A percentile compares a stretch with the other conserved stretches of the same genome.
Evolutionary conservation across 1,284 basidiomycete genomes (phyloP).

Genomic region (Malassezia vespertilionis): DNA sequence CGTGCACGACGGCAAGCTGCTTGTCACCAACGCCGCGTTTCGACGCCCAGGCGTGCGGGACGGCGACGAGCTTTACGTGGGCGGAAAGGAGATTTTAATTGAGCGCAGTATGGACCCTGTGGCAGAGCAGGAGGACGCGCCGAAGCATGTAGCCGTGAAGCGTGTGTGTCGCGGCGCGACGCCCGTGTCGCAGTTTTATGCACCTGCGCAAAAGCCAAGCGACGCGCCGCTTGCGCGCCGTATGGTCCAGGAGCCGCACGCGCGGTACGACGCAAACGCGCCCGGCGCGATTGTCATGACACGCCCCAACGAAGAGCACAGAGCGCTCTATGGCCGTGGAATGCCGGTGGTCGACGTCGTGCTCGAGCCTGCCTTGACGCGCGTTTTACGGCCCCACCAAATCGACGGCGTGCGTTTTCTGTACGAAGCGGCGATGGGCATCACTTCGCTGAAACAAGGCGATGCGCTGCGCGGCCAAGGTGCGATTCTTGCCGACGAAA

Average conservation of each 20-base stretch:
- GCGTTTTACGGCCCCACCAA: slow-evolving; percentile 89
- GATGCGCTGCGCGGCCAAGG: slow-evolving; percentile 64
- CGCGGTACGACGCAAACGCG: slow-evolving; percentile 27
- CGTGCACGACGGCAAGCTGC: slow-evolving; percentile 28
- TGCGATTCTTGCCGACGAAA: slow-evolving; percentile 68
- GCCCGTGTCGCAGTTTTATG: slow-evolving; percentile 15
- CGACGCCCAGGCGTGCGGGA: slow-evolving; percentile 1
- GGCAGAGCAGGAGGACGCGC: not conserved
- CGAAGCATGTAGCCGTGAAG: not conserved
- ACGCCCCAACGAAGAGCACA: slow-evolving; percentile 60
- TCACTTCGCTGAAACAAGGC: slow-evolving; percentile 48
- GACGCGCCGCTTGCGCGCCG: not conserved
- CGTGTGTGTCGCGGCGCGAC: not conserved
- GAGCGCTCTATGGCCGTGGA: slow-evolving; percentile 55
- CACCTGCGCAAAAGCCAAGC: not conserved
- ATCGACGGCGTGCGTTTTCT: slow-evolving; percentile 98
- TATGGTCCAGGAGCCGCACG: slow-evolving; percentile 5
- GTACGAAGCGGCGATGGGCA: slow-evolving; percentile 86
- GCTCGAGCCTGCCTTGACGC: slow-evolving; percentile 75
- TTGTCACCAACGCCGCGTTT: slow-evolving; percentile 14
- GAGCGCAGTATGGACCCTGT: slow-evolving; percentile 4
- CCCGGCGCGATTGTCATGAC: slow-evolving; percentile 74
- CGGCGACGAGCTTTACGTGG: slow-evolving; percentile 18
- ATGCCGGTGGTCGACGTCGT: slow-evolving; percentile 56
- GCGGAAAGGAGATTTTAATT: slow-evolving; percentile 16